phyloP scores from a whole-genome alignment of 768 basidiomycete species.

The Tulasnella sp. region DNA sequence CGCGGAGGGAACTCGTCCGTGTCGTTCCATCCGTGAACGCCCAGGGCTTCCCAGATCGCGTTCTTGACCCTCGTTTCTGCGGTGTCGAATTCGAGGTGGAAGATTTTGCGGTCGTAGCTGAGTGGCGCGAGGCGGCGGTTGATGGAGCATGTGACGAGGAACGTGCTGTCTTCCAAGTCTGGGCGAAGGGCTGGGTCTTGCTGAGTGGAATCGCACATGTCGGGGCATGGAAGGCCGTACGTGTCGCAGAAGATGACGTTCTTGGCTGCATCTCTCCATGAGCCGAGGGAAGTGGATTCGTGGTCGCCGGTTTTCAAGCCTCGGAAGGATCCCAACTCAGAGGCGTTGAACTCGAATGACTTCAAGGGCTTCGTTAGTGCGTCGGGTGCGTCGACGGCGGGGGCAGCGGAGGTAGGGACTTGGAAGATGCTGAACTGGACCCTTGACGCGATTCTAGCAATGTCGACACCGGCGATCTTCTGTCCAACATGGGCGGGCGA shows the following conservation, averaged over 20 bases:
- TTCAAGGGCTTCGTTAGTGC: slow-evolving; percentile 31
- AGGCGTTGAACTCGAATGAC: slow-evolving; percentile 60
- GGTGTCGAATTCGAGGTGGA: slow-evolving; percentile 95
- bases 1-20: slow-evolving; percentile 67
- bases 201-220: slow-evolving; percentile 28
- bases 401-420: slow-evolving; percentile 32
- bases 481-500: slow-evolving; percentile 38
- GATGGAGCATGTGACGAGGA: slow-evolving; percentile 84
- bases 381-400: slow-evolving; percentile 25
- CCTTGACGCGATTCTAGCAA: slow-evolving; percentile 24
- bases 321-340: slow-evolving; percentile 23
- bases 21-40: slow-evolving; percentile 97
- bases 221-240: slow-evolving; percentile 44
- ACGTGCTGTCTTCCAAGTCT: slow-evolving; percentile 79
- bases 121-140: slow-evolving; percentile 89
- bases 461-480: slow-evolving; percentile 34
- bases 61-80: slow-evolving; percentile 88
- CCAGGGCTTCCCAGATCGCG: slow-evolving; percentile 91
- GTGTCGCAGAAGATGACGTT: slow-evolving; percentile 80
- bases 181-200: slow-evolving; percentile 70
- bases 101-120: slow-evolving; percentile 97
- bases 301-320: slow-evolving; percentile 41
- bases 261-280: slow-evolving; percentile 81
- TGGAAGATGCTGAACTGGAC: slow-evolving; percentile 57
- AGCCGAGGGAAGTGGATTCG: slow-evolving; percentile 47